phyloP scores from a whole-genome alignment of 1,284 basidiomycete genomes.

The Sanghuangporus sanghuang region DNA sequence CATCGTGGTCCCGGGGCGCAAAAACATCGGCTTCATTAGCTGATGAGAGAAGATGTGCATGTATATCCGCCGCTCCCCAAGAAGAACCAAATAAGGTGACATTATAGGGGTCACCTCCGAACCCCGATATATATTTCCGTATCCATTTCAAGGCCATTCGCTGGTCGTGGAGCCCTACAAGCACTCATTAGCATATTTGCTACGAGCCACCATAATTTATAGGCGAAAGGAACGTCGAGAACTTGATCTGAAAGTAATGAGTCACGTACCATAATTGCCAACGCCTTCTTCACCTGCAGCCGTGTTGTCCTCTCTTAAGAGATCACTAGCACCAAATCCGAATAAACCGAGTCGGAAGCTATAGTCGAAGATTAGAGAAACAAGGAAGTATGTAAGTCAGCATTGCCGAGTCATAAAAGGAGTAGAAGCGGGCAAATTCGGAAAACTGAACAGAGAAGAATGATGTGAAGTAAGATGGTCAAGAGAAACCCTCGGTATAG shows the following conservation, averaged over 20 bases:
- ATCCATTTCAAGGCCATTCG: slow-evolving; percentile 67
- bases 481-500: not conserved
- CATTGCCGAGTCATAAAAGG: not conserved
- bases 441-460: not conserved
- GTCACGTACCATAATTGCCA: slow-evolving; percentile 62
- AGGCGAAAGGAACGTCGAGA: not conserved
- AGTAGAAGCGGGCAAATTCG: slow-evolving; percentile 5
- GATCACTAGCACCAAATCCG: slow-evolving; percentile 61
- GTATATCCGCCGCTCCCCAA: slow-evolving; percentile 66
- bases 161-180: slow-evolving; percentile 63
- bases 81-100: slow-evolving; percentile 68
- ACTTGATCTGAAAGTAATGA: slow-evolving; percentile 2
- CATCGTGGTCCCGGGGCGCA: slow-evolving; percentile 42
- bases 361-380: not conserved
- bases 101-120: slow-evolving; percentile 68
- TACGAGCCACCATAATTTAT: not conserved
- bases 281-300: slow-evolving; percentile 60
- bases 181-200: not conserved
- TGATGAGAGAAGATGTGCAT: slow-evolving; percentile 63
- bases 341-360: slow-evolving; percentile 74
- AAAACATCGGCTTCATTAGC: slow-evolving; percentile 54
- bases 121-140: slow-evolving; percentile 55
- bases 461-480: not conserved
- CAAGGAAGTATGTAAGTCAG: not conserved
- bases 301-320: slow-evolving; percentile 60